A percentile compares a stretch with the other conserved stretches of the same genome.
Evolutionary conservation across 1,284 basidiomycete species (phyloP).

Genomic region (Malassezia vespertilionis): DNA sequence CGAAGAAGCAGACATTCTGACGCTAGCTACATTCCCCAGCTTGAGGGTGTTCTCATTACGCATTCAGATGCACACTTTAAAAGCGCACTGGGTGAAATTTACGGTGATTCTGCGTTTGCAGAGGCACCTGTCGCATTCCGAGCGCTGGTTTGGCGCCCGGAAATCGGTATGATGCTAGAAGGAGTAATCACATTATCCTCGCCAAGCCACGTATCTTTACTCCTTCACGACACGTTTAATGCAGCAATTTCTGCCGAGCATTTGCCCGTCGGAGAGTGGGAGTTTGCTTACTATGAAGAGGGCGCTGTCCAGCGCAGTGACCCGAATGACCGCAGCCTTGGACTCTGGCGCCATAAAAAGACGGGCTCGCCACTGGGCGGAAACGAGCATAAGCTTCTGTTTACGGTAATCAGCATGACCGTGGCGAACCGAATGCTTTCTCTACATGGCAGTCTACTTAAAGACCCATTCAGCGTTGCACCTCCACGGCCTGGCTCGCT

Average conservation of each 20-base stretch:
- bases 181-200: slow-evolving; percentile 81
- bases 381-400: slow-evolving; percentile 60
- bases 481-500: slow-evolving; percentile 25
- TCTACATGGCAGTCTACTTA: slow-evolving; percentile 74
- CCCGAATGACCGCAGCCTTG: slow-evolving; percentile 46
- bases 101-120: slow-evolving; percentile 75
- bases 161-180: slow-evolving; percentile 69
- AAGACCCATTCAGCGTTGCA: slow-evolving; percentile 62
- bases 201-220: slow-evolving; percentile 83
- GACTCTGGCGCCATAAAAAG: slow-evolving; percentile 68
- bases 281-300: slow-evolving; percentile 63
- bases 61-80: slow-evolving; percentile 68
- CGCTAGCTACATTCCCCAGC: slow-evolving; percentile 70
- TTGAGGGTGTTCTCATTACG: slow-evolving; percentile 75
- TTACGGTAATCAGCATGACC: slow-evolving; percentile 83
- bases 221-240: slow-evolving; percentile 90
- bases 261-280: slow-evolving; percentile 68
- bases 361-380: slow-evolving; percentile 67
- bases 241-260: slow-evolving; percentile 88
- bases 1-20: not conserved
- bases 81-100: slow-evolving; percentile 60
- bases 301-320: slow-evolving; percentile 15
- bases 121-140: slow-evolving; percentile 67
- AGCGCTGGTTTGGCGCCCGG: slow-evolving; percentile 78
- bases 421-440: slow-evolving; percentile 92